phyloP scores from a whole-genome alignment of 2,329 filamentous ascomycete species.

The Trichoderma hamatum region DNA sequence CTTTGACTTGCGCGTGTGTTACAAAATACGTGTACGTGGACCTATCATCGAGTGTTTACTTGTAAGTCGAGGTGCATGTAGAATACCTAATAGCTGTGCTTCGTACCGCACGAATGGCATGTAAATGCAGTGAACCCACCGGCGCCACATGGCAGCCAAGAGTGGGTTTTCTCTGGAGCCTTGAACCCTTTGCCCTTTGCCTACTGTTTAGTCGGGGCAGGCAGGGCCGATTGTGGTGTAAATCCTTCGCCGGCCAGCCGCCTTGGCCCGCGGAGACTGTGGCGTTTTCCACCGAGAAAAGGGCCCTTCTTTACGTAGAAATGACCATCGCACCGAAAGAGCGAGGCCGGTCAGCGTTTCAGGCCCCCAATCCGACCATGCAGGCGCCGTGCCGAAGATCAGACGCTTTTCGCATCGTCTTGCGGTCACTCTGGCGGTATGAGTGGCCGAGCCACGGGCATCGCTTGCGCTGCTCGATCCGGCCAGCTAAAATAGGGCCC shows the following conservation, averaged over 20 bases:
- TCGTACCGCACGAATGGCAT: not conserved
- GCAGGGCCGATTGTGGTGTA: constrained; percentile 19
- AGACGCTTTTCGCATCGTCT: not conserved
- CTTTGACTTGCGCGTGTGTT: not conserved
- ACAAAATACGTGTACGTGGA: not conserved
- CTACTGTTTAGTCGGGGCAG: not conserved
- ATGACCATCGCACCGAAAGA: not conserved
- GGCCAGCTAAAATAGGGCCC: not conserved
- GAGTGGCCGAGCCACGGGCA: not conserved
- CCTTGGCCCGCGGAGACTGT: constrained; percentile 15
- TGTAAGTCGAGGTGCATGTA: not conserved
- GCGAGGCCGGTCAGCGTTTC: not conserved
- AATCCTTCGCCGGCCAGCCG: constrained; percentile 20
- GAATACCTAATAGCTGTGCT: not conserved
- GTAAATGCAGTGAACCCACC: not conserved
- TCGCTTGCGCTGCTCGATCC: constrained; percentile 22
- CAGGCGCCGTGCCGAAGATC: constrained; percentile 15
- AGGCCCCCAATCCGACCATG: not conserved
- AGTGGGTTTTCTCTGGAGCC: not conserved
- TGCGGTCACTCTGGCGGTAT: constrained; percentile 11
- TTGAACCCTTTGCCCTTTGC: not conserved
- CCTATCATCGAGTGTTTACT: not conserved
- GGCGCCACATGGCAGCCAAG: constrained; percentile 14
- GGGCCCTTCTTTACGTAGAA: constrained; percentile 6
- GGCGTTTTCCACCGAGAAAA: constrained; percentile 17